These are phyloP conservation scores for Amoebophrya sp. DNA, from an alignment of 169 alveolate species.

Conservation along the genomic window DNA sequence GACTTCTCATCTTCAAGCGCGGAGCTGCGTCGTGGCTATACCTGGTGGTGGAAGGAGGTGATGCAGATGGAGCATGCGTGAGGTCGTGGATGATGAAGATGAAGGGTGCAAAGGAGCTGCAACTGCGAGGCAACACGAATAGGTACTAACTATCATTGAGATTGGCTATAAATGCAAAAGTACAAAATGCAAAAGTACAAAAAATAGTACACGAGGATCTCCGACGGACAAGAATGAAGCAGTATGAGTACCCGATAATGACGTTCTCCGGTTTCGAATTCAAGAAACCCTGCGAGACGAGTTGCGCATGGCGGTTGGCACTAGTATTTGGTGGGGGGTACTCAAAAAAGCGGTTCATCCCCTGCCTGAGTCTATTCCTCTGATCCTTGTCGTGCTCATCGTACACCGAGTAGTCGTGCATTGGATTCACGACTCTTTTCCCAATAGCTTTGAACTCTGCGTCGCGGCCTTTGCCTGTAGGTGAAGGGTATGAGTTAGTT, in stretches of 20 bases:
- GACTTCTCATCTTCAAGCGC: not conserved
- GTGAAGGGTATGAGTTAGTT: no score
- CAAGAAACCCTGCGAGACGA: not conserved
- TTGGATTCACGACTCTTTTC: not conserved
- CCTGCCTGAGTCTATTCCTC: not conserved
- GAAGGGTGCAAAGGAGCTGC: no score
- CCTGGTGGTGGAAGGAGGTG: no score
- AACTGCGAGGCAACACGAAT: no score
- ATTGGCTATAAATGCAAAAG: no score
- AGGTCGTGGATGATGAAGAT: no score
- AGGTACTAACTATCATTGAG: no score
- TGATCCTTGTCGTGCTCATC: not conserved
- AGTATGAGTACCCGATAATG: not conserved
- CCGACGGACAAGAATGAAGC: no score
- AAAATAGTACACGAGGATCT: no score
- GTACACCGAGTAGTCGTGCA: not conserved
- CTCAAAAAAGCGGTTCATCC: not conserved
- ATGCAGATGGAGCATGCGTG: no score
- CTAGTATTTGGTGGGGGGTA: not conserved
- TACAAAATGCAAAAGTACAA: no score
- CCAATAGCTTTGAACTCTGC: not conserved
- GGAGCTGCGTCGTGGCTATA: not conserved
- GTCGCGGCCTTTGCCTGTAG: not conserved
- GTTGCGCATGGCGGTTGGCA: not conserved
- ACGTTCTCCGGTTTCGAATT: not conserved